Evolutionary conservation across 495 filamentous ascomycete genomes (phyloP).

Genomic region (Durotheca rogersii): DNA sequence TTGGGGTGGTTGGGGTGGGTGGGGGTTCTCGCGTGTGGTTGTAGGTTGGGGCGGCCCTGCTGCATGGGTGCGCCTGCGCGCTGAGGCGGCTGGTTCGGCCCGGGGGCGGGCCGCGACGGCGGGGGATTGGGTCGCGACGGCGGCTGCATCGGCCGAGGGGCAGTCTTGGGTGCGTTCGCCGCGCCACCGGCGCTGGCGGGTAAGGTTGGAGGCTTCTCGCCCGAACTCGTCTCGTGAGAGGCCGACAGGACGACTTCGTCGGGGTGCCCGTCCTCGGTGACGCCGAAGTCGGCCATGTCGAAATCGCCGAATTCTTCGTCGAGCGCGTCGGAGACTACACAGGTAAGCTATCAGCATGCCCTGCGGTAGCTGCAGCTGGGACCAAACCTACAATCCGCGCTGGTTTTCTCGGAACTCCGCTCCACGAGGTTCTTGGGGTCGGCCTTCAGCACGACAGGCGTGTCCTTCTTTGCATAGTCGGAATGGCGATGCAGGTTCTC

Average conservation of each 20-base stretch:
- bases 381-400: constrained; percentile 30
- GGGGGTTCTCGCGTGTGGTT: constrained; percentile 33
- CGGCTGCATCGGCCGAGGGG: constrained; percentile 38
- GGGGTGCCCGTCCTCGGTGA: constrained; percentile 58
- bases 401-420: constrained; percentile 18
- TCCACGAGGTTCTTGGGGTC: constrained; percentile 42
- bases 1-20: constrained; percentile 38
- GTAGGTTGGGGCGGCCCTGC: constrained; percentile 35
- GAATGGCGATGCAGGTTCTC: constrained; percentile 78
- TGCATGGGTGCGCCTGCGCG: constrained; percentile 26
- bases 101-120: constrained; percentile 36
- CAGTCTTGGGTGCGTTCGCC: constrained; percentile 31
- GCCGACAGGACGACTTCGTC: constrained; percentile 59
- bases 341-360: constrained; percentile 35
- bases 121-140: constrained; percentile 35
- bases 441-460: constrained; percentile 30
- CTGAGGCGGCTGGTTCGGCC: constrained; percentile 40
- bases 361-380: constrained; percentile 35
- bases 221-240: constrained; percentile 25
- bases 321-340: constrained; percentile 29
- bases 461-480: constrained; percentile 68
- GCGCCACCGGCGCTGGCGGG: constrained; percentile 26
- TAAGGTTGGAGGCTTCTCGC: constrained; percentile 26
- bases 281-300: constrained; percentile 72
- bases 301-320: constrained; percentile 51